Evolutionary conservation across 2,329 filamentous ascomycete genomes (phyloP).

Genomic region (Xylariomycetidae sp.): DNA sequence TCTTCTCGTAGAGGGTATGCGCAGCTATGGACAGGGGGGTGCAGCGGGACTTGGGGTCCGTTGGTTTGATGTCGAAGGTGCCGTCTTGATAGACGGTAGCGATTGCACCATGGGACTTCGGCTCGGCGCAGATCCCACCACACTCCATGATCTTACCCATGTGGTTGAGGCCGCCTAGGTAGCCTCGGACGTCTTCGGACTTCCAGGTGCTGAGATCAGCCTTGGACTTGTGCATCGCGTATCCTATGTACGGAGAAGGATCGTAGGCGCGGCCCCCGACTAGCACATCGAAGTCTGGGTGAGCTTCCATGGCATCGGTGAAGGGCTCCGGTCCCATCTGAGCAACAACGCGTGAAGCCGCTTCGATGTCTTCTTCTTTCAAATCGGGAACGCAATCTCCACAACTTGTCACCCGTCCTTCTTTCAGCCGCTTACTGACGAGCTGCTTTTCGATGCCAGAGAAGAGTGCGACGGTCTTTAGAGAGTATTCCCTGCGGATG

Average conservation of each 20-base stretch:
- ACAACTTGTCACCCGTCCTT: conserved; percentile 26
- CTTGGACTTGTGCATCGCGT: conserved; percentile 21
- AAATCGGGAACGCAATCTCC: conserved; percentile 35
- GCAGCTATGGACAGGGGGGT: conserved; percentile 44
- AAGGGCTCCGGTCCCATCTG: conserved; percentile 41
- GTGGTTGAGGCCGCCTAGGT: conserved; percentile 35
- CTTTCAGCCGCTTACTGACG: conserved; percentile 3
- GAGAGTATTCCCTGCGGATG: conserved; percentile 11
- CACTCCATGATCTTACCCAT: conserved; percentile 55
- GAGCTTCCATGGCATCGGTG: conserved; percentile 23
- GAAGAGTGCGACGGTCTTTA: conserved; percentile 33
- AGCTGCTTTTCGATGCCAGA: conserved; percentile 30
- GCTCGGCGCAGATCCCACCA: conserved; percentile 39
- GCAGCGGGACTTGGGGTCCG: conserved; percentile 33
- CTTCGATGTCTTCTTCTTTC: conserved; percentile 30
- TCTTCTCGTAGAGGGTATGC: conserved; percentile 50
- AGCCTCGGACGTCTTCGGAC: conserved; percentile 6
- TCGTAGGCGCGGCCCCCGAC: conserved; percentile 40
- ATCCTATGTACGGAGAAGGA: conserved; percentile 34
- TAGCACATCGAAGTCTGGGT: conserved; percentile 34
- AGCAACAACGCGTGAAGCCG: conserved; percentile 30
- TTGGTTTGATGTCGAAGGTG: conserved; percentile 40
- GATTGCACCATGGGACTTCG: conserved; percentile 37
- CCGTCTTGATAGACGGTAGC: conserved; percentile 35
- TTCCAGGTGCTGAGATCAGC: conserved; percentile 2